Percentiles rank a stretch among this genome's conserved stretches.
phyloP scores from a whole-genome alignment of 2,329 filamentous ascomycete genomes.

The Aspergillus sclerotialis region DNA sequence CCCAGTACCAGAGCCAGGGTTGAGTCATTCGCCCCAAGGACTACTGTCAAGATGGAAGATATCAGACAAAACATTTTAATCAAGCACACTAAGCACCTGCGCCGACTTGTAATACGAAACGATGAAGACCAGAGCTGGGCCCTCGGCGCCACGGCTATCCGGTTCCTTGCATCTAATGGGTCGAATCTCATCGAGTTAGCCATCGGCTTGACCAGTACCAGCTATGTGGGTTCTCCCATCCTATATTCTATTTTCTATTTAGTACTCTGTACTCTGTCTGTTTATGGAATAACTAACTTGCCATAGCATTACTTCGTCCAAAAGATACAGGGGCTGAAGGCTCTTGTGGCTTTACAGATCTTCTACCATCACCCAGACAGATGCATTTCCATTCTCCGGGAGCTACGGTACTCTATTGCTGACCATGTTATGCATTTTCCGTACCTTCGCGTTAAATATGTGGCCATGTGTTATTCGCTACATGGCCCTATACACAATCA shows the following conservation, averaged over 20 bases:
- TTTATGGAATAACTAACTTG: background rate
- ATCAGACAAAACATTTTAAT: slow-evolving; percentile 52
- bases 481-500: slow-evolving; percentile 4
- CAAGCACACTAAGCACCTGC: slow-evolving; percentile 51
- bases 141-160: slow-evolving; percentile 10
- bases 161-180: slow-evolving; percentile 9
- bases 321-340: slow-evolving; percentile 10
- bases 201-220: slow-evolving; percentile 10
- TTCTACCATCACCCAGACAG: slow-evolving; percentile 11
- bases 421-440: slow-evolving; percentile 14
- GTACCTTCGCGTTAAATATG: slow-evolving; percentile 13
- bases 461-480: slow-evolving; percentile 13
- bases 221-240: slow-evolving; percentile 13
- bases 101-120: slow-evolving; percentile 56
- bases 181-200: slow-evolving; percentile 14
- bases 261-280: background rate
- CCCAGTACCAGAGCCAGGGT: slow-evolving; percentile 45
- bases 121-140: slow-evolving; percentile 51
- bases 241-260: background rate
- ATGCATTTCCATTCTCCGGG: slow-evolving; percentile 9
- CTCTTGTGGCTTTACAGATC: slow-evolving; percentile 16
- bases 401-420: slow-evolving; percentile 12
- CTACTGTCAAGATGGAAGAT: slow-evolving; percentile 49
- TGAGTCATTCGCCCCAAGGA: slow-evolving; percentile 47
- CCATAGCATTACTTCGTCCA: slow-evolving; percentile 15